Evolutionary conservation across 2,329 filamentous ascomycete species (phyloP).

Genomic region (Pseudodiploospora longispora): DNA sequence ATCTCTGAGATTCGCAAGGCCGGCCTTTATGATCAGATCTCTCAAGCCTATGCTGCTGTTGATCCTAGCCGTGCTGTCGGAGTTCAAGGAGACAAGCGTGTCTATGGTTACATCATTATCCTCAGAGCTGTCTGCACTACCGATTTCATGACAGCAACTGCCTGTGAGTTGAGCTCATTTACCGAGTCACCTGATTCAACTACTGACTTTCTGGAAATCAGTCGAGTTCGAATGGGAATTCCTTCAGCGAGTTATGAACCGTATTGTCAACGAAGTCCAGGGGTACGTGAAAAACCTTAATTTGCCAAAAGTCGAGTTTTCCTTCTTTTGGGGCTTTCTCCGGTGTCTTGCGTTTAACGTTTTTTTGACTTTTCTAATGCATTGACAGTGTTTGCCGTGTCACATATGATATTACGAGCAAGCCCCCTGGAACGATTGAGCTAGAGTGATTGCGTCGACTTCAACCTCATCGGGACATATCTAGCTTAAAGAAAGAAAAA

Average conservation of each 20-base stretch:
- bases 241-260: constrained; percentile 50
- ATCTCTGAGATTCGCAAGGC: constrained; percentile 63
- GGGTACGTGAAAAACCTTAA: too few relatives aligned
- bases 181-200: constrained; percentile 4
- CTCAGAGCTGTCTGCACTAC: constrained; percentile 31
- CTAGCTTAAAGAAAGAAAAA: too few relatives aligned
- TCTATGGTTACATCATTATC: constrained; percentile 3
- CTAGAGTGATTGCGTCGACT: too few relatives aligned
- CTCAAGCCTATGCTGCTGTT: constrained; percentile 20
- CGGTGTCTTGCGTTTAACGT: too few relatives aligned
- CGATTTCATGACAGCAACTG: constrained; percentile 50
- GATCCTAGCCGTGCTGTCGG: constrained; percentile 27
- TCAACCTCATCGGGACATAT: too few relatives aligned
- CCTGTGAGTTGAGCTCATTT: constrained; percentile 10
- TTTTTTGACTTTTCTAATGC: too few relatives aligned
- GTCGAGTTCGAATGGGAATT: constrained; percentile 59
- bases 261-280: constrained; percentile 58
- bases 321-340: too few relatives aligned
- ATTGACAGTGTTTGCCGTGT: constrained; percentile 60
- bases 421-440: constrained; percentile 39
- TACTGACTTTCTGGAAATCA: constrained; percentile 14
- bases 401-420: constrained; percentile 55
- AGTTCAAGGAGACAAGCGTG: constrained; percentile 19
- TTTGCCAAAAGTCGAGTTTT: too few relatives aligned
- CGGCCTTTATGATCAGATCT: constrained; percentile 53